phyloP scores from a whole-genome alignment of 2,329 filamentous ascomycete species.

The Botryotinia calthae region DNA sequence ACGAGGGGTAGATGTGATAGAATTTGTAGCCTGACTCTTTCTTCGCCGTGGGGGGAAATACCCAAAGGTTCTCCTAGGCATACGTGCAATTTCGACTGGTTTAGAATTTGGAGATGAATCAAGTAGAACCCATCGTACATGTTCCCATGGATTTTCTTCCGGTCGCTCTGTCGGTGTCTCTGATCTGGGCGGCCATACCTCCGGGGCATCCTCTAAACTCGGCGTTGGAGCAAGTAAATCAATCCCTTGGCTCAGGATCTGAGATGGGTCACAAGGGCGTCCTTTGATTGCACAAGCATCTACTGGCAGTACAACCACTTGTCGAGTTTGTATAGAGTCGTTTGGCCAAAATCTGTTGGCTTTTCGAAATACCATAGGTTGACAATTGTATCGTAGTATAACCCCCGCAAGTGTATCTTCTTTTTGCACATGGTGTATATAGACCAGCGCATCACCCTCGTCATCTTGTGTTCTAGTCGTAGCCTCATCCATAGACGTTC shows the following conservation, averaged over 20 bases:
- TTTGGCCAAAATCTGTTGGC: conserved; percentile 94
- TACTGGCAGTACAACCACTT: conserved; percentile 79
- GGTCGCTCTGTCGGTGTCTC: conserved; percentile 33
- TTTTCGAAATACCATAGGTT: conserved; percentile 76
- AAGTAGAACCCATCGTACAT: conserved; percentile 85
- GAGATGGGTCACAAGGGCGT: conserved; percentile 55
- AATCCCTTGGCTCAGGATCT: conserved; percentile 42
- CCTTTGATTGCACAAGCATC: conserved; percentile 86
- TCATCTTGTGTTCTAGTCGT: conserved; percentile 45
- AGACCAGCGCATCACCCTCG: conserved; percentile 77
- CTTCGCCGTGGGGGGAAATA: conserved; percentile 93
- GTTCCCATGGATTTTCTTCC: conserved; percentile 68
- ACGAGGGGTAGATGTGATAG: conserved; percentile 62
- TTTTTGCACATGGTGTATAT: conserved; percentile 80
- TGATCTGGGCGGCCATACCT: conserved; percentile 33
- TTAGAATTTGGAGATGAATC: conserved; percentile 61
- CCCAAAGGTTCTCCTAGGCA: conserved; percentile 76
- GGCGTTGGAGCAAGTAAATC: conserved; percentile 55
- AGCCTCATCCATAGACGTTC: conserved; percentile 35
- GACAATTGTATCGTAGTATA: conserved; percentile 84
- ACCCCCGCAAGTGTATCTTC: conserved; percentile 89
- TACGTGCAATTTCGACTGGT: conserved; percentile 80
- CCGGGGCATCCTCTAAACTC: conserved; percentile 37
- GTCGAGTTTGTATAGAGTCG: conserved; percentile 82
- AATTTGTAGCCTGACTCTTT: conserved; percentile 58